Percentiles rank a stretch among this genome's conserved stretches.
Conservation (phyloP, 2,329 filamentous ascomycete genomes). For the Stemphylium lycopersici region DNA sequence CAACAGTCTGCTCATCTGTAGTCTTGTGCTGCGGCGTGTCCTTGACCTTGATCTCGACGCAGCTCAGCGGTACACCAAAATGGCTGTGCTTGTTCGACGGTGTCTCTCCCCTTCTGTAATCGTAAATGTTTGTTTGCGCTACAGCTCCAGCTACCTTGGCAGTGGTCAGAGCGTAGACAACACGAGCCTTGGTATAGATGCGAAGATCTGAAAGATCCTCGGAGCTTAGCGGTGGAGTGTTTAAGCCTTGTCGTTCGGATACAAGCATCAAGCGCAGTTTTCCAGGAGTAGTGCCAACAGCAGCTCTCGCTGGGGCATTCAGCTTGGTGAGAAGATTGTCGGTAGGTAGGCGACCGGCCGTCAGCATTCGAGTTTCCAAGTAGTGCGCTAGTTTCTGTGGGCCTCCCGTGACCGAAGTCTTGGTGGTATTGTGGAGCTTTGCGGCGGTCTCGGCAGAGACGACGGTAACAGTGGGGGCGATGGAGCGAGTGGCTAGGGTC, state of each 20-base stretch:
- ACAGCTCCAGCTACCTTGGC: constrained; percentile 86
- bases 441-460: constrained; percentile 76
- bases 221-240: constrained; percentile 68
- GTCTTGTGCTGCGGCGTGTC: constrained; percentile 67
- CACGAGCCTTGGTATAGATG: constrained; percentile 76
- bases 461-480: constrained; percentile 83
- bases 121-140: constrained; percentile 84
- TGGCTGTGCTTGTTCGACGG: constrained; percentile 59
- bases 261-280: constrained; percentile 83
- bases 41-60: constrained; percentile 76
- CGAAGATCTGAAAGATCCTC: constrained; percentile 78
- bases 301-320: constrained; percentile 64
- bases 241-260: constrained; percentile 71
- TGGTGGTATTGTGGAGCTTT: constrained; percentile 68
- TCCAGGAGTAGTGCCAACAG: constrained; percentile 67
- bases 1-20: constrained; percentile 59
- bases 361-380: constrained; percentile 72
- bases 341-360: constrained; percentile 75
- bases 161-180: constrained; percentile 85
- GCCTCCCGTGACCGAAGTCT: constrained; percentile 64
- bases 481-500: constrained; percentile 70
- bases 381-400: constrained; percentile 73
- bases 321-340: constrained; percentile 67
- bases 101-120: constrained; percentile 70
- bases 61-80: constrained; percentile 82